These are phyloP conservation scores for Cryptococcus sp. DNA, from an alignment of 1,284 basidiomycete genomes.

Conservation along the genomic window DNA sequence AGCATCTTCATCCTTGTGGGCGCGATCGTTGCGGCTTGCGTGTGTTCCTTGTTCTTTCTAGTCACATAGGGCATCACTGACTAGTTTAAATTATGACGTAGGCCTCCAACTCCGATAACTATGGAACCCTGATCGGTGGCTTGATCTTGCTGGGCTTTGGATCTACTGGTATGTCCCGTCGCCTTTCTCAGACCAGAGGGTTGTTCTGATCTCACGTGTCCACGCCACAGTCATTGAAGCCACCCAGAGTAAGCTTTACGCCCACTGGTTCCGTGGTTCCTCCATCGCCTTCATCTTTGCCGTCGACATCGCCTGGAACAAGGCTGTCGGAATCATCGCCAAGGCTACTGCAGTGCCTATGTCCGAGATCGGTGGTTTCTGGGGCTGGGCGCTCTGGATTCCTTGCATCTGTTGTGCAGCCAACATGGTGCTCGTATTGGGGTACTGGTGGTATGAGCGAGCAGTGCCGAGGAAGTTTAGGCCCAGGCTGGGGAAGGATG, in stretches of 20 bases:
- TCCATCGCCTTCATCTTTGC: slow-evolving; percentile 34
- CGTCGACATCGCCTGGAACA: slow-evolving; percentile 40
- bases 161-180: slow-evolving; percentile 17
- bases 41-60: background rate
- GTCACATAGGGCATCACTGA: background rate
- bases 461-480: slow-evolving; percentile 38
- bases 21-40: slow-evolving; percentile 37
- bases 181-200: background rate
- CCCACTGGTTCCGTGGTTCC: slow-evolving; percentile 42
- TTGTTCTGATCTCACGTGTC: background rate
- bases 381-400: slow-evolving; percentile 50
- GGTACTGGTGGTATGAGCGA: slow-evolving; percentile 45
- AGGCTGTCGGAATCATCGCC: slow-evolving; percentile 34
- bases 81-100: slow-evolving; percentile 9
- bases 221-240: slow-evolving; percentile 28
- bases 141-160: slow-evolving; percentile 40
- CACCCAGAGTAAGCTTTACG: slow-evolving; percentile 42
- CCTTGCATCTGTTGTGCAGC: slow-evolving; percentile 38
- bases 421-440: slow-evolving; percentile 33
- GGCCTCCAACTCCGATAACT: slow-evolving; percentile 28
- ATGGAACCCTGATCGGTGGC: slow-evolving; percentile 32
- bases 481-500: slow-evolving; percentile 28
- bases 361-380: slow-evolving; percentile 42
- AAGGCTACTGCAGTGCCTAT: slow-evolving; percentile 45
- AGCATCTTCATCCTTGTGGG: slow-evolving; percentile 42